Evolutionary conservation across 2,329 filamentous ascomycete species (phyloP), one percentile per base, ranked within the genome.

Genomic region (Thielaviopsis ethacetica): DNA sequence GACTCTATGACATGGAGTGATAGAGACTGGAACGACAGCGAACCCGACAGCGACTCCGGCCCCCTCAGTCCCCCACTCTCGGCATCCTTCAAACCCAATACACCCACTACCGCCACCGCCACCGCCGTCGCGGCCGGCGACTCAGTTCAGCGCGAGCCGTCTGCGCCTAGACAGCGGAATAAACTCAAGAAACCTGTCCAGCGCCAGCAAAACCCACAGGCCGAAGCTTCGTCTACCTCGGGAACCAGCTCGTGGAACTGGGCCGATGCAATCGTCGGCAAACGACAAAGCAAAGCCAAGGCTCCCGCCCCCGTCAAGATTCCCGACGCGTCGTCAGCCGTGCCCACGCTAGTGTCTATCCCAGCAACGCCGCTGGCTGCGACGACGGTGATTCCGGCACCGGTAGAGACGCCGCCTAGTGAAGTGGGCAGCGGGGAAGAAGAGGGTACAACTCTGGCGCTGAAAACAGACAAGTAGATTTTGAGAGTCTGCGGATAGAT

Each of bases 1-100:
- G 82, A 85, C 64, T 83, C 80, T 2, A 73, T 78, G 58, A 76
- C 75, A 3, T 87, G 84, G 84, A 85, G 80, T 66, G 83, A 86
- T 54, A 73, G 76, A 12, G 82, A 85, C 66, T 84, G 81, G 72
- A 72, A 73, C 10, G 80, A 83, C 63, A 81, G 72, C 59, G 74
- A 70, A 49, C 70, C 72, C 51, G 74, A 76, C 60, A 76, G 70
- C 65, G 75, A 73, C 57, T 62, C 60, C 54, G 69, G 60, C 22
- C 54, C 53, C n/a, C 22, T 61, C 38, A 61, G 60, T 15, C 60
- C 60, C 10, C 44, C 44, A 12, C 44, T 49, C 44, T 49, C 54
- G 50, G 12, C 47, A 53, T 63, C 54, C 34, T 13, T 41, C 52
- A 53, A 55, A 38, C 7, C 47, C 50, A 47, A 12, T 5, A 27